Percentiles rank a stretch among this genome's conserved stretches.
phyloP scores from a whole-genome alignment of 1,284 basidiomycete genomes.

The Naganishia sp. region DNA sequence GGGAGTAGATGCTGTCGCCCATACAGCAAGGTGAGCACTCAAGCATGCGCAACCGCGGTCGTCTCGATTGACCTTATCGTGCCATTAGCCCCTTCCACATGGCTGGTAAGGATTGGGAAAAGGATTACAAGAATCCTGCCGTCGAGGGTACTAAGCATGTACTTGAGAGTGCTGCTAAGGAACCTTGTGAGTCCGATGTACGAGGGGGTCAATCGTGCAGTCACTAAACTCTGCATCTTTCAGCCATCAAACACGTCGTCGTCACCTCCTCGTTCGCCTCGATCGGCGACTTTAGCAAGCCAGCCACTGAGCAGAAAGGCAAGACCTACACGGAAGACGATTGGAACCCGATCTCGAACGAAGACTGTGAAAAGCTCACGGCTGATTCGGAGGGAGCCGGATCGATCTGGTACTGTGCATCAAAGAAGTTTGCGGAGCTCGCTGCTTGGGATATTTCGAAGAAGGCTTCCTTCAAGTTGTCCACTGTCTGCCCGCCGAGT shows the following conservation, averaged over 20 bases:
- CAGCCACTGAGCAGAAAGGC: constrained; percentile 31
- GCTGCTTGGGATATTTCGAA: constrained; percentile 37
- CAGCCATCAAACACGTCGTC: constrained; percentile 54
- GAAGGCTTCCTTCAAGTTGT: constrained; percentile 37
- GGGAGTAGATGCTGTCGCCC: constrained; percentile 39
- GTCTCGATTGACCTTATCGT: constrained; percentile 4
- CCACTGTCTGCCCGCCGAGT: constrained; percentile 38
- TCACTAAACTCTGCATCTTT: neutral
- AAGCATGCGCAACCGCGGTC: neutral
- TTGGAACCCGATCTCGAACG: constrained; percentile 46
- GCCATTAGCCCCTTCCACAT: constrained; percentile 39
- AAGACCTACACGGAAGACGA: constrained; percentile 43
- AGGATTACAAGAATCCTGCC: constrained; percentile 55
- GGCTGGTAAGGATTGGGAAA: constrained; percentile 36
- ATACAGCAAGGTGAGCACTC: constrained; percentile 19
- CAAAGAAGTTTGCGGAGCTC: constrained; percentile 44
- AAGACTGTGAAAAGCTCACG: constrained; percentile 37
- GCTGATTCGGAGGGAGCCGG: constrained; percentile 33
- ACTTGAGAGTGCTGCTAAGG: constrained; percentile 47
- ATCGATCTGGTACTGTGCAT: constrained; percentile 39
- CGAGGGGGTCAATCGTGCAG: too few relatives aligned
- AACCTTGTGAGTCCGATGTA: constrained; percentile 36
- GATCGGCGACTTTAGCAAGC: constrained; percentile 37
- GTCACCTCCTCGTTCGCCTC: constrained; percentile 56
- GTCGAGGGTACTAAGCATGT: constrained; percentile 56